Evolutionary conservation across 352 stramenopile genomes (phyloP).

Genomic region (Phytophthora pseudosyringae): DNA sequence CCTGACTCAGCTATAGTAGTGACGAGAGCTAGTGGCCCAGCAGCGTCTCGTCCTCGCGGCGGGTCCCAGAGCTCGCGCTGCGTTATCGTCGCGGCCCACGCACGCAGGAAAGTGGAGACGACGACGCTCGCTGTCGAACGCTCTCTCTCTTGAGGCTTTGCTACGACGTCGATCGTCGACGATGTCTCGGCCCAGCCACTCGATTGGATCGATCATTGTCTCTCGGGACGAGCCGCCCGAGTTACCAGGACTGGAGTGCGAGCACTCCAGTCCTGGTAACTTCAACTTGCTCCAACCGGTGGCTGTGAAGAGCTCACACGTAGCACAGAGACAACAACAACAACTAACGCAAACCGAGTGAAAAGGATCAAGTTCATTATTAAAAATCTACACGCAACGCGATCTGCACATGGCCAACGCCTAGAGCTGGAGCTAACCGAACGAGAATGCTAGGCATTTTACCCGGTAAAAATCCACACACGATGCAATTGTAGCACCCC

Average conservation of each 20-base stretch:
- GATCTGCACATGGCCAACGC: background rate
- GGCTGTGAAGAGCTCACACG: background rate
- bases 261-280: slow-evolving; percentile 1
- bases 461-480: background rate
- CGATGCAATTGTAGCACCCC: background rate
- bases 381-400: slow-evolving; percentile 20
- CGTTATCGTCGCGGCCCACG: background rate
- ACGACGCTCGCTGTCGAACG: slow-evolving; percentile 16
- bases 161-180: background rate
- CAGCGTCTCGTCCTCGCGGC: slow-evolving; percentile 24
- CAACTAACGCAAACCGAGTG: background rate
- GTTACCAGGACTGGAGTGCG: too few species aligned
- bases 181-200: background rate
- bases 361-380: slow-evolving; percentile 16
- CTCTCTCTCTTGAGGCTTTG: background rate
- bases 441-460: slow-evolving; percentile 5
- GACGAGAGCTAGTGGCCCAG: background rate
- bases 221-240: slow-evolving; percentile 10
- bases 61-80: slow-evolving; percentile 20
- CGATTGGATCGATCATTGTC: slow-evolving; percentile 24
- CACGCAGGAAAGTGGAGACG: slow-evolving; percentile 5
- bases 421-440: background rate
- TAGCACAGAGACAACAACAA: background rate
- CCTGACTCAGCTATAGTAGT: slow-evolving; percentile 10
- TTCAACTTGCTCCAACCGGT: slow-evolving; percentile 25